Evolutionary conservation across 257 asterid species (phyloP).

Genomic region (Vinca minor): DNA sequence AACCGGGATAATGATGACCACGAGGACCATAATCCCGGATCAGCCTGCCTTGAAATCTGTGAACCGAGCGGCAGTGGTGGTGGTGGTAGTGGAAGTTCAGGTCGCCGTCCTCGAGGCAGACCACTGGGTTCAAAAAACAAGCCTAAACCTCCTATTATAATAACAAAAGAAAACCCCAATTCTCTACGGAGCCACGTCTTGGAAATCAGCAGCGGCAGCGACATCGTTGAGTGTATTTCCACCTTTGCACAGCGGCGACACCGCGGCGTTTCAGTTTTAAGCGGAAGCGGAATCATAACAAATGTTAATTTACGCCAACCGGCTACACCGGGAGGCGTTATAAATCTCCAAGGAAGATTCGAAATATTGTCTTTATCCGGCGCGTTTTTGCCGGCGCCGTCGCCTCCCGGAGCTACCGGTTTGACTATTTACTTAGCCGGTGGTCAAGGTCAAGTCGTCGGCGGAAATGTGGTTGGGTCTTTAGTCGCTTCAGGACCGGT

Average conservation of each 20-base stretch:
- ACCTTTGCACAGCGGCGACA: conserved; percentile 50
- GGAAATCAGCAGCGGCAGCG: conserved; percentile 55
- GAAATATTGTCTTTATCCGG: conserved; percentile 68
- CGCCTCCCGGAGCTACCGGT: conserved; percentile 54
- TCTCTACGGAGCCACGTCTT: conserved; percentile 71
- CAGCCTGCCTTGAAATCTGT: conserved; percentile 28
- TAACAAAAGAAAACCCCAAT: conserved; percentile 65
- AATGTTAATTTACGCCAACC: conserved; percentile 63
- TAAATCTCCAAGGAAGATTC: conserved; percentile 55
- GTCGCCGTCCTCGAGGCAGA: conserved; percentile 59
- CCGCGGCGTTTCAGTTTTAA: conserved; percentile 61
- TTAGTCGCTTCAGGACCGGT: conserved; percentile 72
- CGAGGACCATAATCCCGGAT: conserved; percentile 39
- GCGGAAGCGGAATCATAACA: conserved; percentile 57
- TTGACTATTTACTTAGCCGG: conserved; percentile 63
- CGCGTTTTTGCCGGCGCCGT: conserved; percentile 56
- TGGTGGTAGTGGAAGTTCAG: conserved; percentile 37
- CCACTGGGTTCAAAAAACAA: conserved; percentile 70
- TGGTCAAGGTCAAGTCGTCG: conserved; percentile 74
- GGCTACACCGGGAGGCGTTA: conserved; percentile 42
- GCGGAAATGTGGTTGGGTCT: conserved; percentile 59
- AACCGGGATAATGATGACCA: conserved; percentile 17
- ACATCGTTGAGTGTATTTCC: conserved; percentile 46
- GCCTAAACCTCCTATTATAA: conserved; percentile 57
- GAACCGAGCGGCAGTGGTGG: conserved; percentile 31